Percentiles rank a stretch among this genome's conserved stretches.
These are phyloP conservation scores for Quercus engelmannii DNA, from an alignment of 306 rosid species.

Conservation along the genomic window DNA sequence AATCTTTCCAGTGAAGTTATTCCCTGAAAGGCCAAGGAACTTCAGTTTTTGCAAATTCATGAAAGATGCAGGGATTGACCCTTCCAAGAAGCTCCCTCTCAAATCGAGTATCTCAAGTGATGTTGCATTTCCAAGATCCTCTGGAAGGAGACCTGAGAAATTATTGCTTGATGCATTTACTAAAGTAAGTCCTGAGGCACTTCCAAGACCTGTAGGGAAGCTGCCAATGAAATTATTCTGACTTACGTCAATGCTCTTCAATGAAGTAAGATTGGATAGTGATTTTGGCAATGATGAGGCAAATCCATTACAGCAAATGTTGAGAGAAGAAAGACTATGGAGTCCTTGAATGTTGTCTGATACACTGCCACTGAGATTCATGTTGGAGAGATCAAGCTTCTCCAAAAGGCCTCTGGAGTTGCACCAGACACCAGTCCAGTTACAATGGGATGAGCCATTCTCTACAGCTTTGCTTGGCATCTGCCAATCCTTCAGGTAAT, in stretches of 20 bases:
- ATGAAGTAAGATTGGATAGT: constrained; percentile 49
- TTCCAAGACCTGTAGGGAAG: constrained; percentile 69
- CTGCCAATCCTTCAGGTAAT: constrained; percentile 57
- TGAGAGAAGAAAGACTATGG: constrained; percentile 43
- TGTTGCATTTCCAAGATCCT: constrained; percentile 77
- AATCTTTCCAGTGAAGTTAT: constrained; percentile 66
- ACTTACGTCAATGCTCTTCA: constrained; percentile 72
- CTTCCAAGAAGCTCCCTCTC: constrained; percentile 76
- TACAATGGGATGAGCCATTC: constrained; percentile 42
- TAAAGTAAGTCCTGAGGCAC: constrained; percentile 45
- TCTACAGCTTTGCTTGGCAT: constrained; percentile 27
- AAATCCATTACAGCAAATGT: constrained; percentile 59
- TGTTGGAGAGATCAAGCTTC: constrained; percentile 73
- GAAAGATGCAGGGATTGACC: constrained; percentile 64
- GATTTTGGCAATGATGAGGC: constrained; percentile 55
- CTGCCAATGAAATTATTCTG: constrained; percentile 72
- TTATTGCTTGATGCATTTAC: constrained; percentile 79
- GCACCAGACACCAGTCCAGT: constrained; percentile 78
- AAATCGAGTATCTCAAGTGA: constrained; percentile 68
- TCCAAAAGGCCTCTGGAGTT: constrained; percentile 53
- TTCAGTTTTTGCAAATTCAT: constrained; percentile 58
- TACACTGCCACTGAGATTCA: constrained; percentile 70
- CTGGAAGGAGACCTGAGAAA: constrained; percentile 65
- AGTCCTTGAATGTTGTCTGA: constrained; percentile 55
- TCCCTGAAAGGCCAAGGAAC: constrained; percentile 85